phyloP scores from a whole-genome alignment of 352 stramenopile species.

The Aphanomyces astaci region DNA sequence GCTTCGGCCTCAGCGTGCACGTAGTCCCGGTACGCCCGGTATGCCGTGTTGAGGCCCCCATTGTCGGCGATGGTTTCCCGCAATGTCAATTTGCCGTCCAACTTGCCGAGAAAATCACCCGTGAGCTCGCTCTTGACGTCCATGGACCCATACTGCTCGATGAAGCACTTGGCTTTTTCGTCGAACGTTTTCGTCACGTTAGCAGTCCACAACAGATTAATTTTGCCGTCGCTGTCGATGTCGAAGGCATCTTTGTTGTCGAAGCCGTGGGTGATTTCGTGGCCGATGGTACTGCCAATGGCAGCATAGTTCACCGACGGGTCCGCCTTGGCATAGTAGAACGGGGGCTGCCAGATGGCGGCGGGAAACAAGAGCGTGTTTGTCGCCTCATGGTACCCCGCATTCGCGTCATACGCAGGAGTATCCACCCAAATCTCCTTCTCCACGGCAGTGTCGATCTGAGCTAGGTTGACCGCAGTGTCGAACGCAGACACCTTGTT shows the following conservation, averaged over 20 bases:
- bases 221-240: conserved; percentile 70
- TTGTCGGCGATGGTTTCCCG: no score
- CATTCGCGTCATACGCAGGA: conserved; percentile 88
- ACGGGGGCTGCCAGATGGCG: conserved; percentile 88
- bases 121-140: no score
- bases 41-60: no score
- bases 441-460: conserved; percentile 40
- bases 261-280: conserved; percentile 92
- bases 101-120: no score
- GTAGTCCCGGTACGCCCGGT: no score
- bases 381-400: conserved; percentile 48
- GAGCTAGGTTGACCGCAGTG: conserved; percentile 27
- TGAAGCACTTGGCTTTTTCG: no score
- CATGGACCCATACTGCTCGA: no score
- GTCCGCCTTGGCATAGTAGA: conserved; percentile 68
- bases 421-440: conserved; percentile 71
- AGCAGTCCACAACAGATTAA: conserved; percentile 87
- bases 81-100: no score
- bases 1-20: no score
- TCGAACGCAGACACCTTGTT: no score
- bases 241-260: conserved; percentile 89
- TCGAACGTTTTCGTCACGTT: conserved; percentile 39
- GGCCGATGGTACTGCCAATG: conserved; percentile 88
- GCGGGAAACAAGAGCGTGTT: conserved; percentile 91
- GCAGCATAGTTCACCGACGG: conserved; percentile 84